phyloP scores from a whole-genome alignment of 306 rosid species.

The Urtica urens region DNA sequence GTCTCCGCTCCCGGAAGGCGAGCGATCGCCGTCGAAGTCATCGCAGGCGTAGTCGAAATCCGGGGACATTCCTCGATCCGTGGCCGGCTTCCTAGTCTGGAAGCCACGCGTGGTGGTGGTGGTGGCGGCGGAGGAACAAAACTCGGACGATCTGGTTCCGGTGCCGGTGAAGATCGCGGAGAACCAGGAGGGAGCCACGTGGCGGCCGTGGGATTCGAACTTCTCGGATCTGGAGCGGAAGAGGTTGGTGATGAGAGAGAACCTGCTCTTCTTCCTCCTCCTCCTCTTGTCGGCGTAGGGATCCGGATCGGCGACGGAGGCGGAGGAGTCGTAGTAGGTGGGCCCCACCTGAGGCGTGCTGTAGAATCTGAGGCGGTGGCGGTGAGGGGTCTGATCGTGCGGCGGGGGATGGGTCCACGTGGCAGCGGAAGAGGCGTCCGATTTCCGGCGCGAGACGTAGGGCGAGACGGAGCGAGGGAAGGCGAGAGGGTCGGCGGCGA shows the following conservation, averaged over 20 bases:
- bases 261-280: conserved; percentile 41
- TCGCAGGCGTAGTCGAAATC: conserved; percentile 26
- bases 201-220: conserved; percentile 17
- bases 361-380: conserved; percentile 32
- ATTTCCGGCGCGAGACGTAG: conserved; percentile 64
- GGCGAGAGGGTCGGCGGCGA: conserved; percentile 29
- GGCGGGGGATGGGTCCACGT: conserved; percentile 17
- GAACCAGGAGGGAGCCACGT: conserved; percentile 57
- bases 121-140: neutral
- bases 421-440: conserved; percentile 28
- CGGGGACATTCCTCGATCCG: conserved; percentile 96
- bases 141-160: conserved; percentile 8
- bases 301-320: conserved; percentile 10
- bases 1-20: conserved; percentile 44
- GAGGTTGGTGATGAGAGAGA: conserved; percentile 25
- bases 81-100: neutral
- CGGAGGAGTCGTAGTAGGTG: conserved; percentile 10
- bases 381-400: conserved; percentile 5
- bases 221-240: conserved; percentile 43
- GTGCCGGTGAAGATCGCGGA: conserved; percentile 33
- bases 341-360: conserved; percentile 88
- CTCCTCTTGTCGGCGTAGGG: too few relatives aligned
- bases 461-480: conserved; percentile 95
- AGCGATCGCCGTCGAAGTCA: conserved; percentile 25
- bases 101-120: conserved; percentile 5